These are phyloP conservation scores for Brassica hybrid DNA, from an alignment of 441 rosid species.

Conservation along the genomic window DNA sequence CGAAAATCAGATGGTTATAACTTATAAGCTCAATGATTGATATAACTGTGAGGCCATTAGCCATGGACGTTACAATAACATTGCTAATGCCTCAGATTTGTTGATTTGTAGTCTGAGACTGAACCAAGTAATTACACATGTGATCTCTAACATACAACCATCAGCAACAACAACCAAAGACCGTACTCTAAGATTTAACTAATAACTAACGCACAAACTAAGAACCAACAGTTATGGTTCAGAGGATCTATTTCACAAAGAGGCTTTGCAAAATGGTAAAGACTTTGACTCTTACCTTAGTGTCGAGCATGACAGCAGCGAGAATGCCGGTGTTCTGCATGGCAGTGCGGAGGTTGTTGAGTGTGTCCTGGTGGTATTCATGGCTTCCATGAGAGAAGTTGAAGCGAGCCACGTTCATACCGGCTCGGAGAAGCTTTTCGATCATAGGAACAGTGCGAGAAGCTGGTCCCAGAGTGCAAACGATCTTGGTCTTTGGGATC, in stretches of 20 bases:
- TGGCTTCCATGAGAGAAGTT: not conserved
- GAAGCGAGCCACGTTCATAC: not conserved
- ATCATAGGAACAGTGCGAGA: not conserved
- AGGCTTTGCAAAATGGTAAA: no score
- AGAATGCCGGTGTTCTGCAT: no score
- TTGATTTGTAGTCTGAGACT: not conserved
- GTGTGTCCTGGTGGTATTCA: not conserved
- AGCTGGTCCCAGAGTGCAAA: not conserved
- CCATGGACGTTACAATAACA: no score
- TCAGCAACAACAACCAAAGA: not conserved
- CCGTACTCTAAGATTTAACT: not conserved
- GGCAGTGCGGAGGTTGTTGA: conserved; percentile 29
- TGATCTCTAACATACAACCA: not conserved
- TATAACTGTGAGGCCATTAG: no score
- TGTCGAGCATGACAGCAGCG: no score
- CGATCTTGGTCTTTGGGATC: not conserved
- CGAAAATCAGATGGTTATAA: not conserved
- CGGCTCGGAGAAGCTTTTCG: not conserved
- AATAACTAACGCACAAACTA: no score
- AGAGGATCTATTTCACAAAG: no score
- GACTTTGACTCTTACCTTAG: no score
- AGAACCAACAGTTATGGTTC: no score
- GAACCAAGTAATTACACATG: not conserved
- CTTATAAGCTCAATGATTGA: not conserved
- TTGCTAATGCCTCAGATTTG: not conserved